phyloP scores from a whole-genome alignment of 208 protist genomes.

The Plasmodiophora brassicae region DNA sequence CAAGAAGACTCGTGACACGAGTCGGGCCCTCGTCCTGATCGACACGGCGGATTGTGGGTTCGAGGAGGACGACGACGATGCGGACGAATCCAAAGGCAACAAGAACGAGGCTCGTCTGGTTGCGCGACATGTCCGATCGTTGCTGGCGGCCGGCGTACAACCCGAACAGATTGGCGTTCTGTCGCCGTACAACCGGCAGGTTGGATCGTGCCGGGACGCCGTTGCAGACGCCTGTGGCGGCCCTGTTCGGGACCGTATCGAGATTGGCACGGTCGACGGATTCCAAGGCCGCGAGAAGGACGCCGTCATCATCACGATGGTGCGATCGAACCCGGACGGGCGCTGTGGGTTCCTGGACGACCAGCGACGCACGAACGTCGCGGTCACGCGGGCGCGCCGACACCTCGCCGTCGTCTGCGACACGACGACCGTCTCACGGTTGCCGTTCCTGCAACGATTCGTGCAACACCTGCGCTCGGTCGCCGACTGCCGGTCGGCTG shows the following conservation, averaged over 20 bases:
- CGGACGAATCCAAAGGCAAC: slow-evolving; percentile 27
- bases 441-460: background rate
- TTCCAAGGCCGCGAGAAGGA: slow-evolving; percentile 54
- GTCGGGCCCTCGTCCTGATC: slow-evolving; percentile 34
- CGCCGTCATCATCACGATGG: slow-evolving; percentile 45
- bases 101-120: slow-evolving; percentile 15
- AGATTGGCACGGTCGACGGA: slow-evolving; percentile 47
- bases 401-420: background rate
- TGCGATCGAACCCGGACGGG: slow-evolving; percentile 41
- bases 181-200: slow-evolving; percentile 47
- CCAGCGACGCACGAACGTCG: slow-evolving; percentile 48
- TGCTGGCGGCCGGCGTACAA: background rate
- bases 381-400: slow-evolving; percentile 48
- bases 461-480: background rate
- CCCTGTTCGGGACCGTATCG: slow-evolving; percentile 12
- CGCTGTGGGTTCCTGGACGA: slow-evolving; percentile 49
- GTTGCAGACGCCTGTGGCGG: background rate
- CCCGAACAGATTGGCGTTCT: slow-evolving; percentile 40
- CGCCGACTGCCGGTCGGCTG: background rate
- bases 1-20: background rate
- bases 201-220: background rate
- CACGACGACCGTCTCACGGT: background rate
- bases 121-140: background rate
- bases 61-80: slow-evolving; percentile 38
- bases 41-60: slow-evolving; percentile 40